A percentile compares a stretch with the other conserved stretches of the same genome.
Evolutionary conservation across 176 grass and related monocot species (phyloP).

Genomic region (Avena eriantha): DNA sequence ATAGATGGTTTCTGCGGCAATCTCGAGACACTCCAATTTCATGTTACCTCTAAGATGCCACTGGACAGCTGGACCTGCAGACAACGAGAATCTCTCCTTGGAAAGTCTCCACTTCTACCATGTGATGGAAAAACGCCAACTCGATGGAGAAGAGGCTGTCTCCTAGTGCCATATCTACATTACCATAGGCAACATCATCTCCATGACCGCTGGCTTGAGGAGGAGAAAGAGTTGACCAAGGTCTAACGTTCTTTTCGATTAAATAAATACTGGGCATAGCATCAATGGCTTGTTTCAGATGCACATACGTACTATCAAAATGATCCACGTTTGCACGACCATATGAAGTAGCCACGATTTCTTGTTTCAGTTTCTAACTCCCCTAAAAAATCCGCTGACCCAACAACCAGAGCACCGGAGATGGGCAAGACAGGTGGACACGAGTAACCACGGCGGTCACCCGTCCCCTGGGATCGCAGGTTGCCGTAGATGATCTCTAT

Average conservation of each 20-base stretch:
- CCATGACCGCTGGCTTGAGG: neutral
- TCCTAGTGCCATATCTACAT: slow-evolving; percentile 9
- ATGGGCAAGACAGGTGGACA: neutral
- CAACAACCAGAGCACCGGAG: neutral
- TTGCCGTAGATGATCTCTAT: neutral
- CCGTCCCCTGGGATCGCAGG: neutral
- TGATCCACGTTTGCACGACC: too few species aligned
- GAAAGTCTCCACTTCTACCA: neutral
- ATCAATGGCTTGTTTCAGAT: too few species aligned
- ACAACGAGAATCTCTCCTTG: neutral
- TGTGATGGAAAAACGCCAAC: too few species aligned
- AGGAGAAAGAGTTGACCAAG: neutral
- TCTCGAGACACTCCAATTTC: neutral
- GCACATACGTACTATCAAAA: too few species aligned
- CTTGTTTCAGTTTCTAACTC: too few species aligned
- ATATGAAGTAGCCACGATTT: too few species aligned
- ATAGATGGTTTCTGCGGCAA: neutral
- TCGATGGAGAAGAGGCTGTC: slow-evolving; percentile 4
- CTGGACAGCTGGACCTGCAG: slow-evolving; percentile 14
- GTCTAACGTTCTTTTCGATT: too few species aligned
- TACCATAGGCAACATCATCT: neutral
- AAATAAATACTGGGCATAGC: too few species aligned
- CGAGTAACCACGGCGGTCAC: neutral
- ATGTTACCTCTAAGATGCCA: neutral
- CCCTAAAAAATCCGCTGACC: neutral